Evolutionary conservation across 225 moss, liverwort and hornwort genomes (phyloP).

Genomic region (Marchantia polymorpha): DNA sequence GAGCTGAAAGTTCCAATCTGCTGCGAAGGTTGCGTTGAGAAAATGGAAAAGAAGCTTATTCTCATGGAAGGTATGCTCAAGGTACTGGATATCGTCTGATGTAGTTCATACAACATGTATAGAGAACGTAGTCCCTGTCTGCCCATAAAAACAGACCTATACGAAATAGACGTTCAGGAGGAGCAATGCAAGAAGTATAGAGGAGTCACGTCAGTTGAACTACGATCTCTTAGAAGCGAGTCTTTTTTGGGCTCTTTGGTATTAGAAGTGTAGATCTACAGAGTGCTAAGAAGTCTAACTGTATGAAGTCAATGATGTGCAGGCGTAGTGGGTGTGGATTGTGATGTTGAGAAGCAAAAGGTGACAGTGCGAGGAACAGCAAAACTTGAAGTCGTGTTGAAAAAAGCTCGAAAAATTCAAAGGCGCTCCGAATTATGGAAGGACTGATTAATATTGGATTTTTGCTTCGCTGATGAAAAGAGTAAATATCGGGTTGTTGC

Average conservation of each 20-base stretch:
- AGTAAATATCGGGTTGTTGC: no score
- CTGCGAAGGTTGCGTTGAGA: constrained; percentile 30
- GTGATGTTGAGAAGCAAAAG: constrained; percentile 4
- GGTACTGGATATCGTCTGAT: no score
- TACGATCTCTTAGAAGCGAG: background rate
- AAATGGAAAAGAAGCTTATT: constrained; percentile 23
- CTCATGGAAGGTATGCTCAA: constrained; percentile 15
- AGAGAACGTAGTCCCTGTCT: no score
- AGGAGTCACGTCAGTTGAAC: background rate
- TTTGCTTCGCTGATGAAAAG: no score
- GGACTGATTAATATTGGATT: background rate
- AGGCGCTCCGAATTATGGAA: background rate
- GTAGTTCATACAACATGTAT: no score
- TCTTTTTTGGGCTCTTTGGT: background rate
- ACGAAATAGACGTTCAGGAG: background rate
- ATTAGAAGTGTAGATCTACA: background rate
- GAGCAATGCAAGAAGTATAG: background rate
- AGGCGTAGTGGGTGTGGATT: constrained; percentile 8
- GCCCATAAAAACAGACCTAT: no score
- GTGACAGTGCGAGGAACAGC: constrained; percentile 1
- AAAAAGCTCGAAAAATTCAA: background rate
- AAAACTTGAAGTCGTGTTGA: background rate
- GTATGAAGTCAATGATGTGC: background rate
- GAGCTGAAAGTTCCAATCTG: constrained; percentile 25
- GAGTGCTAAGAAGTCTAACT: background rate